Conservation (phyloP, 306 rosid genomes). For the Fragaria iinumae region DNA sequence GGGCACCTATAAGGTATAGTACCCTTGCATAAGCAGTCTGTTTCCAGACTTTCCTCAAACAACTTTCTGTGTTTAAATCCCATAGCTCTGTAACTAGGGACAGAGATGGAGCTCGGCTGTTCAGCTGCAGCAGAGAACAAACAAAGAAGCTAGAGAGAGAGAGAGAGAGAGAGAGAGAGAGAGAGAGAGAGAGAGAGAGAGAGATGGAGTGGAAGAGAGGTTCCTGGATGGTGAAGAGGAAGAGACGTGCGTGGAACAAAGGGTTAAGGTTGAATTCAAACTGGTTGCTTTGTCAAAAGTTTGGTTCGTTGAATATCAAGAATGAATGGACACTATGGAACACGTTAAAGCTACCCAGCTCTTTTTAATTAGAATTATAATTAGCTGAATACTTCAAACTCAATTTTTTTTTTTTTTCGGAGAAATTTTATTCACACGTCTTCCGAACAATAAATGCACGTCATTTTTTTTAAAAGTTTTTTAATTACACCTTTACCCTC, state of each 20-base stretch:
- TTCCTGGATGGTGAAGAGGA: background rate
- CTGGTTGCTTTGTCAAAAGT: background rate
- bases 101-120: background rate
- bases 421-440: too few relatives aligned
- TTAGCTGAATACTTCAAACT: background rate
- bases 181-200: too few relatives aligned
- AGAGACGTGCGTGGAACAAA: background rate
- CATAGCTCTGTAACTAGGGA: constrained; percentile 28
- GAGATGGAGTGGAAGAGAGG: background rate
- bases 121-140: background rate
- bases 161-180: too few relatives aligned
- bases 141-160: background rate
- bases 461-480: too few relatives aligned
- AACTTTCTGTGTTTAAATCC: constrained; percentile 32
- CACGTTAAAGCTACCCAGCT: background rate
- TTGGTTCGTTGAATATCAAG: background rate
- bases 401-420: background rate
- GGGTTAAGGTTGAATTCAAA: constrained; percentile 3
- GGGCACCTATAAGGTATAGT: too few relatives aligned
- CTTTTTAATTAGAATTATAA: background rate
- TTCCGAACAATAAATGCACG: too few relatives aligned
- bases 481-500: too few relatives aligned
- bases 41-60: background rate
- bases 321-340: background rate
- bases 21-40: too few relatives aligned